These are phyloP conservation scores for Globisporangium perplexum DNA, from an alignment of 352 stramenopile species.

Conservation along the genomic window DNA sequence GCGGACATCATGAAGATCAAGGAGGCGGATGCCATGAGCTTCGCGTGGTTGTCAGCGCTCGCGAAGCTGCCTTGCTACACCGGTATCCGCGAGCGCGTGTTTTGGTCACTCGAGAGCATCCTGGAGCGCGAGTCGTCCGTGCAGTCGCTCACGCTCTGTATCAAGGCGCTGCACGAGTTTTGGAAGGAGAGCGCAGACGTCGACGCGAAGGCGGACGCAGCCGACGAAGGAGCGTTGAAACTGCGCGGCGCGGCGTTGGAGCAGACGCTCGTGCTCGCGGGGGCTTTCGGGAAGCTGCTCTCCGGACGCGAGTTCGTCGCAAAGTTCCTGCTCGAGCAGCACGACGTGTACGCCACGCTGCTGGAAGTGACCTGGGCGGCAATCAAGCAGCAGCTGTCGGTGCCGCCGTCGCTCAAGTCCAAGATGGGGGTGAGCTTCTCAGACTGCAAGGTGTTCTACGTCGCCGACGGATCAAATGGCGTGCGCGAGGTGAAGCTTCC, in stretches of 20 bases:
- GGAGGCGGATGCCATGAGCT: slow-evolving; percentile 31
- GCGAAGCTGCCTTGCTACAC: slow-evolving; percentile 61
- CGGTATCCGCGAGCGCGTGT: slow-evolving; percentile 48
- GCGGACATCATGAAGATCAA: slow-evolving; percentile 18
- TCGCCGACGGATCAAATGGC: slow-evolving; percentile 46
- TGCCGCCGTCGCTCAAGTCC: slow-evolving; percentile 46
- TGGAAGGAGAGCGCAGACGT: slow-evolving; percentile 31
- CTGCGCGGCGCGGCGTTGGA: slow-evolving; percentile 37
- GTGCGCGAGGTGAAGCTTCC: slow-evolving; percentile 79
- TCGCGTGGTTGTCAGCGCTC: slow-evolving; percentile 63
- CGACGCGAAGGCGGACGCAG: slow-evolving; percentile 2
- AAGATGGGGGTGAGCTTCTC: slow-evolving; percentile 50
- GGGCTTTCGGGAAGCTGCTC: slow-evolving; percentile 62
- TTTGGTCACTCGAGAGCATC: slow-evolving; percentile 59
- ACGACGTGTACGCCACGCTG: slow-evolving; percentile 49
- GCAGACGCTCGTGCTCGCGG: slow-evolving; percentile 51
- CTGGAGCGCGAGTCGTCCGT: slow-evolving; percentile 72
- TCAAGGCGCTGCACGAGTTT: slow-evolving; percentile 64
- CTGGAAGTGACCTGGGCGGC: slow-evolving; percentile 67
- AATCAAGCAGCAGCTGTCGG: slow-evolving; percentile 57
- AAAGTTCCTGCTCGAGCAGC: slow-evolving; percentile 53
- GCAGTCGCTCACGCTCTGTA: slow-evolving; percentile 49
- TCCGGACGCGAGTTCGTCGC: slow-evolving; percentile 57
- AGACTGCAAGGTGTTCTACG: slow-evolving; percentile 80
- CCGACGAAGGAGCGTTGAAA: slow-evolving; percentile 3